A percentile compares a stretch with the other conserved stretches of the same genome.
Conservation (phyloP, 805 yeast species). For the Candida boidinii region DNA sequence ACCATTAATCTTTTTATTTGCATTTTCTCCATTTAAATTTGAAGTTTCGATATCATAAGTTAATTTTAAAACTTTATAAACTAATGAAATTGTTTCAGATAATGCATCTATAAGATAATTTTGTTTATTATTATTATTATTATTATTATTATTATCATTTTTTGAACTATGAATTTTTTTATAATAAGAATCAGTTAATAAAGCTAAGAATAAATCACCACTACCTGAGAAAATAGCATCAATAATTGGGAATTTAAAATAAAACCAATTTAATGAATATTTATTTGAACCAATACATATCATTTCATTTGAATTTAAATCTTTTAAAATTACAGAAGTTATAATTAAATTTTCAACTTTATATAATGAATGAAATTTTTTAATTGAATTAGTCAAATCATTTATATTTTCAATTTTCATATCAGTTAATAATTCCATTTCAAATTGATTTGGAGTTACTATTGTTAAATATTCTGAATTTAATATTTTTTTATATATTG, state of each 20-base stretch:
- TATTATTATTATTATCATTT: not conserved
- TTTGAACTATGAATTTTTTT: conserved; percentile 11
- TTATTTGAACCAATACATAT: conserved; percentile 33
- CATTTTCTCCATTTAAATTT: not conserved
- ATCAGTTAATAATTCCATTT: conserved; percentile 63
- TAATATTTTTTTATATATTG: conserved; percentile 45
- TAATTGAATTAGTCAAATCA: conserved; percentile 30
- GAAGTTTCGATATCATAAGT: conserved; percentile 25
- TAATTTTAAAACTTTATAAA: conserved; percentile 31
- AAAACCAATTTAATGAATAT: conserved; percentile 12
- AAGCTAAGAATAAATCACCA: conserved; percentile 64
- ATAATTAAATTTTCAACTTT: conserved; percentile 45
- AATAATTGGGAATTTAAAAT: conserved; percentile 37
- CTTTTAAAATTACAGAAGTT: conserved; percentile 39
- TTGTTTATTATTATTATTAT: conserved; percentile 1
- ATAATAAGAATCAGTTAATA: conserved; percentile 43
- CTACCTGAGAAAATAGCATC: conserved; percentile 63
- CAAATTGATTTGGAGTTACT: conserved; percentile 89
- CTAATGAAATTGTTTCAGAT: conserved; percentile 29
- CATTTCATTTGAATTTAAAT: conserved; percentile 11
- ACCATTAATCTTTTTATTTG: conserved; percentile 6
- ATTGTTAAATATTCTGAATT: conserved; percentile 46
- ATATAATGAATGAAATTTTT: conserved; percentile 33
- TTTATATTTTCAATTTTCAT: conserved; percentile 25
- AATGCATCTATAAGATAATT: conserved; percentile 23